Percentiles rank a stretch among this genome's conserved stretches.
These are phyloP conservation scores for Colletotrichum trifolii DNA, from an alignment of 2,329 filamentous ascomycete genomes.

Conservation along the genomic window DNA sequence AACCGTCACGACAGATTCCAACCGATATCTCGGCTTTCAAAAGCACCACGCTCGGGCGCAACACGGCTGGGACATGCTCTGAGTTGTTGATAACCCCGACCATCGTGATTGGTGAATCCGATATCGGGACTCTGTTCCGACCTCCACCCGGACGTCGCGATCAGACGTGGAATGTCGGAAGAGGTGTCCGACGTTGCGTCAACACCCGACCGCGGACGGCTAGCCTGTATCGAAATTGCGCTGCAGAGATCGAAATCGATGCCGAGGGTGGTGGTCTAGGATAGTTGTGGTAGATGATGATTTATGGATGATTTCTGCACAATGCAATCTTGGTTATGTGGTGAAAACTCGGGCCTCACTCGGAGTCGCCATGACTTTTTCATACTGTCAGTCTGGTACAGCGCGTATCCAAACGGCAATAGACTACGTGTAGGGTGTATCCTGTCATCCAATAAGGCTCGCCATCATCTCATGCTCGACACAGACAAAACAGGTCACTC, in stretches of 20 bases:
- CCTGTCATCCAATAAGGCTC: too few species aligned
- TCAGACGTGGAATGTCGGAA: conserved; percentile 21
- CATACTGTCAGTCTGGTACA: too few species aligned
- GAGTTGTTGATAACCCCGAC: conserved; percentile 47
- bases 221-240: conserved; percentile 4
- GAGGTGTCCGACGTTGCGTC: conserved; percentile 11
- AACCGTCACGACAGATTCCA: too few species aligned
- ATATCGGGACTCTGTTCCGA: conserved; percentile 11
- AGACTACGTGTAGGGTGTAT: too few species aligned
- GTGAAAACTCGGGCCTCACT: too few species aligned
- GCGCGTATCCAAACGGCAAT: too few species aligned
- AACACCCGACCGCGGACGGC: not conserved
- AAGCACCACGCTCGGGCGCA: not conserved
- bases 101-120: conserved; percentile 2
- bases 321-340: too few species aligned
- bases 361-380: too few species aligned
- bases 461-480: too few species aligned
- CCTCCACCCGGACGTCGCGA: conserved; percentile 1
- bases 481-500: too few species aligned
- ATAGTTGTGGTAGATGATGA: not conserved
- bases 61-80: conserved; percentile 15
- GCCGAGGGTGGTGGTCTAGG: not conserved
- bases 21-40: not conserved
- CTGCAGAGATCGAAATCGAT: too few species aligned
- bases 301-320: not conserved